Base-by-base conservation (phyloP, 1,284 basidiomycete species). In the Apiotrichum sp. region DNA sequence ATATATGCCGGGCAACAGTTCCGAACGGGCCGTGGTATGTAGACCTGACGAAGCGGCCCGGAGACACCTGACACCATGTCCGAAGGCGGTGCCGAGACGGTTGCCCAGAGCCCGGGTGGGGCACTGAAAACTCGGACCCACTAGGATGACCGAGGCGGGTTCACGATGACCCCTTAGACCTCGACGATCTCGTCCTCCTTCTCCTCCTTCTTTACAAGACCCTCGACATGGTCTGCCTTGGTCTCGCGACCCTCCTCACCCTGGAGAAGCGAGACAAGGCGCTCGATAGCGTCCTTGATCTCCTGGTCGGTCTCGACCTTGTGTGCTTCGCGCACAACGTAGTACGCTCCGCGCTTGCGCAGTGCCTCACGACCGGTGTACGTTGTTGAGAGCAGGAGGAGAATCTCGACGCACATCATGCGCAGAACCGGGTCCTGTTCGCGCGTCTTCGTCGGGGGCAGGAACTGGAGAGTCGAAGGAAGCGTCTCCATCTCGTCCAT, bases 401-500 rank as follows among this genome's bases (percentile, higher is more conserved):
- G 78, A 0, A 89, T 88, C 76, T 98, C 96, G 11, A 98, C 79
- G 63, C 91, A 87, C 56, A 86, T 92, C 50, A 91, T 79, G 0
- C 96, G 84, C 42, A 98, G 80, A 1, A 82, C 84, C 0, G 84
- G 68, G 68, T 98, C 93, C 4, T 80, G 73, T 71, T 99, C 95
- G 41, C 93, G 84, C 59, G 79, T 83, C 77, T 98, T 98, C 16
- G 85, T 85, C 0, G 85, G 80, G 0, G 89, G 87, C 1, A 97
- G 82, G 75, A 98, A 87, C 73, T 98, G 96, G 29, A 98, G 81
- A 1, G 86, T 83, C 16, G 84, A 78, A 0, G 88, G 92, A 1
- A 98, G 80, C 48, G 84, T 83, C 66, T 98, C 95, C 78, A 93
- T 89, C 55, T 93, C 90, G 63, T 95, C 92, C 2, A 93, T 80